Evolutionary conservation across 2,329 filamentous ascomycete genomes (phyloP).

Genomic region (Biscogniauxia marginata): DNA sequence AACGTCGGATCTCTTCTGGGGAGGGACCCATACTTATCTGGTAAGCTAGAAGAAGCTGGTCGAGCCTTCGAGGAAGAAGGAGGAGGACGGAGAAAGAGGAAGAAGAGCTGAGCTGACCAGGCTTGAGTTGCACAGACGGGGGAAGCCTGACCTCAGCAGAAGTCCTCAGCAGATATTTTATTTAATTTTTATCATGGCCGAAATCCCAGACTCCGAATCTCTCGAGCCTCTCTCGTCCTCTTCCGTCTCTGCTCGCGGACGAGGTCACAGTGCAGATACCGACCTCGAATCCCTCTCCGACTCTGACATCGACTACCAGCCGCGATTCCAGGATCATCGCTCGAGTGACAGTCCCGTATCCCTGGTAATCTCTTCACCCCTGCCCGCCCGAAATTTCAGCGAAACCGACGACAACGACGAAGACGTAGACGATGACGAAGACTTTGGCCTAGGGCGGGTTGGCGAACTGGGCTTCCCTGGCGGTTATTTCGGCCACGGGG

Average conservation of each 20-base stretch:
- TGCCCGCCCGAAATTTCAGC: too few relatives aligned
- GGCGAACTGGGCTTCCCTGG: slow-evolving; percentile 9
- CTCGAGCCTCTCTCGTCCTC: not conserved
- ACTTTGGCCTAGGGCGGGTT: too few relatives aligned
- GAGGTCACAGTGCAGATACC: not conserved
- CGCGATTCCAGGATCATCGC: not conserved
- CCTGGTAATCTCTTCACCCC: not conserved
- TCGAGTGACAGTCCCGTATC: not conserved
- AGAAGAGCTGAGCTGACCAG: not conserved
- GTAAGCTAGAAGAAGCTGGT: too few relatives aligned
- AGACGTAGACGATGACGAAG: slow-evolving; percentile 2
- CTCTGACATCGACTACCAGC: not conserved
- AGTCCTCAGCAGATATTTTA: not conserved
- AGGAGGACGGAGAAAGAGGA: not conserved
- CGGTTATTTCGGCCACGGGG: slow-evolving; percentile 2
- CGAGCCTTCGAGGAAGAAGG: not conserved
- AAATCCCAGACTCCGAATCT: slow-evolving; percentile 2
- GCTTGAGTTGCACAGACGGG: not conserved
- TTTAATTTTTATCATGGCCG: slow-evolving; percentile 1
- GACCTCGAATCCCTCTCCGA: slow-evolving; percentile 6
- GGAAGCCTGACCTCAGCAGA: not conserved
- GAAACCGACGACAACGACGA: slow-evolving; percentile 3
- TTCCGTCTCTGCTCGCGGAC: not conserved
- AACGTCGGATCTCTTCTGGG: too few relatives aligned
- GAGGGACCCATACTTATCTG: too few relatives aligned